These are phyloP conservation scores for Scedosporium minutisporum DNA, from an alignment of 2,329 filamentous ascomycete genomes.

Conservation along the genomic window DNA sequence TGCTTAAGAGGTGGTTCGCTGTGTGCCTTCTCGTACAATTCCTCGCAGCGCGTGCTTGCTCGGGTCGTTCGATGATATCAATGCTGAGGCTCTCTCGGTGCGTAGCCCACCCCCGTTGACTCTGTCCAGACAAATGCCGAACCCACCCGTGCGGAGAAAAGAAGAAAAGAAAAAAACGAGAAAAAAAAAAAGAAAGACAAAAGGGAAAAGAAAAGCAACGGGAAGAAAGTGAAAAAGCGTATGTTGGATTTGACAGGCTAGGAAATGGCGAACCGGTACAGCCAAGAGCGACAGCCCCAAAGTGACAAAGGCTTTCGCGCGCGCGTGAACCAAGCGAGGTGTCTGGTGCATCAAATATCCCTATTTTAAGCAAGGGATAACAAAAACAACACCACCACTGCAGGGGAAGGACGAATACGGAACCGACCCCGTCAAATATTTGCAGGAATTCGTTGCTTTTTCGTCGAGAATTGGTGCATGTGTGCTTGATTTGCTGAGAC, in stretches of 20 bases:
- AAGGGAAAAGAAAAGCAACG: no score
- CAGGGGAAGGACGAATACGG: background rate
- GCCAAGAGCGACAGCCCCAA: background rate
- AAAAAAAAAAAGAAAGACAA: no score
- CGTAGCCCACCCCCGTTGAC: no score
- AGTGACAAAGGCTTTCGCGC: background rate
- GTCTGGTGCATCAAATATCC: background rate
- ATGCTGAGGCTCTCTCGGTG: no score
- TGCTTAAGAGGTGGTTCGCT: background rate
- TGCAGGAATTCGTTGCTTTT: background rate
- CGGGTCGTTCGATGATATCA: no score
- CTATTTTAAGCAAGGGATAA: background rate
- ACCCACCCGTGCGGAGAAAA: no score
- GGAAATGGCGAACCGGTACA: background rate
- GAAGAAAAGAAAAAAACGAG: no score
- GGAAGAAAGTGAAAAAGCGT: no score
- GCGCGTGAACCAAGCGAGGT: background rate
- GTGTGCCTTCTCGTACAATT: background rate
- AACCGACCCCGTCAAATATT: background rate
- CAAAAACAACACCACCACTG: background rate
- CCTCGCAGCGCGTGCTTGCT: background rate
- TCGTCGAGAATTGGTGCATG: background rate
- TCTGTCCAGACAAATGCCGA: no score
- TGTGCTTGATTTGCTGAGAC: background rate
- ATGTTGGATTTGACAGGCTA: background rate